phyloP scores from a whole-genome alignment of 2,329 filamentous ascomycete genomes.

The Cryphonectria carpinicola region DNA sequence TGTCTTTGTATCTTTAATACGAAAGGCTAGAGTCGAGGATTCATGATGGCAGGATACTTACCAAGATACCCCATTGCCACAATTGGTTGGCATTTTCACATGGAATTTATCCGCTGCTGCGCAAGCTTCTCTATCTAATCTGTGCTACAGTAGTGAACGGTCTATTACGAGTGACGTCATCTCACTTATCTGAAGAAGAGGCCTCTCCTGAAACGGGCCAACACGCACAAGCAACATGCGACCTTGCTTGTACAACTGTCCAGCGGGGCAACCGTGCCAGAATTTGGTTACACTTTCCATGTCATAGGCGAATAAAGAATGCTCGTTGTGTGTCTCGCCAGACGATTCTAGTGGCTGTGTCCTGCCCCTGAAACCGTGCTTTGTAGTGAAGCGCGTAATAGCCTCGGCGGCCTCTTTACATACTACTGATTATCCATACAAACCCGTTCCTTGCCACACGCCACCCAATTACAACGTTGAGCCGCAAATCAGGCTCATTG shows the following conservation, averaged over 20 bases:
- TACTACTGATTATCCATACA: background rate
- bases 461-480: slow-evolving; percentile 21
- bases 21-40: background rate
- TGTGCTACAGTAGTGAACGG: background rate
- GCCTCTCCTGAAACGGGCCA: background rate
- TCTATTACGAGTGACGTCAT: background rate
- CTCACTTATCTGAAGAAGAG: background rate
- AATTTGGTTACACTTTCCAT: background rate
- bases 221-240: background rate
- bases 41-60: background rate
- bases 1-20: background rate
- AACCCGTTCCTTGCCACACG: slow-evolving; percentile 26
- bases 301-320: too few relatives aligned
- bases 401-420: slow-evolving; percentile 7
- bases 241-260: slow-evolving; percentile 1
- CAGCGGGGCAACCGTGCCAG: background rate
- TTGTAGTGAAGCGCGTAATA: background rate
- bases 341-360: slow-evolving; percentile 26
- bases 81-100: background rate
- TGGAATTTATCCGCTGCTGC: background rate
- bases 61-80: background rate
- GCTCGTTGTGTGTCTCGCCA: slow-evolving; percentile 11
- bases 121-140: background rate
- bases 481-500: slow-evolving; percentile 10
- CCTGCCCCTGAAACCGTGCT: background rate